These are phyloP conservation scores for Ganoderma lucidum DNA, from an alignment of 1,284 basidiomycete genomes.

Conservation along the genomic window DNA sequence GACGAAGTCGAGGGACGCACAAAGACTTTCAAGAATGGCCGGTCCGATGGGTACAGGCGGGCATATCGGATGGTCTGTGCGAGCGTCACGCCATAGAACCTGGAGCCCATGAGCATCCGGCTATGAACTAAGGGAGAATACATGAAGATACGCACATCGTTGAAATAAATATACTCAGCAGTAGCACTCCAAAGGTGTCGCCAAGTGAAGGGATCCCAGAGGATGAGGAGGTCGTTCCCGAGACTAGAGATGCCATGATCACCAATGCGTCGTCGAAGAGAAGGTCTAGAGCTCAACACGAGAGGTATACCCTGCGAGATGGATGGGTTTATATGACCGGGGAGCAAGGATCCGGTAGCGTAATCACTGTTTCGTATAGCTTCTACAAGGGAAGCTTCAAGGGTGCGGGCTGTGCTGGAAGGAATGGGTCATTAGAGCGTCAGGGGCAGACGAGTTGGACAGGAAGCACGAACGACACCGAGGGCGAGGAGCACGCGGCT, in stretches of 20 bases:
- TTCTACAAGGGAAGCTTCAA: neutral
- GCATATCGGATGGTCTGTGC: neutral
- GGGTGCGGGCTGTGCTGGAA: neutral
- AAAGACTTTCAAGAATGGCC: neutral
- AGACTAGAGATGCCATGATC: neutral
- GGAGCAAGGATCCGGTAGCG: neutral
- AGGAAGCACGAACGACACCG: neutral
- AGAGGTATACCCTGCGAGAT: neutral
- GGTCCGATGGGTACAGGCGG: neutral
- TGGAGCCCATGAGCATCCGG: neutral
- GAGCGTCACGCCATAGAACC: neutral
- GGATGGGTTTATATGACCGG: neutral
- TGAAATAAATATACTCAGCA: neutral
- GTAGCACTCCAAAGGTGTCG: neutral
- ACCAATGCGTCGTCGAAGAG: neutral
- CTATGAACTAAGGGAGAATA: neutral
- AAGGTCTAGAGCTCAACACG: neutral
- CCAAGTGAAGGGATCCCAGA: neutral
- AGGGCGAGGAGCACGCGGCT: neutral
- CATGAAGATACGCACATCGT: neutral
- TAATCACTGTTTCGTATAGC: neutral
- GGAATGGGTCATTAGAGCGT: neutral
- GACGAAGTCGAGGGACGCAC: neutral
- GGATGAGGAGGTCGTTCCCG: neutral
- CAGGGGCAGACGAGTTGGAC: neutral